These are phyloP conservation scores for Mortierella sp. DNA, from an alignment of 371 early-diverging fungal genomes.

Conservation along the genomic window DNA sequence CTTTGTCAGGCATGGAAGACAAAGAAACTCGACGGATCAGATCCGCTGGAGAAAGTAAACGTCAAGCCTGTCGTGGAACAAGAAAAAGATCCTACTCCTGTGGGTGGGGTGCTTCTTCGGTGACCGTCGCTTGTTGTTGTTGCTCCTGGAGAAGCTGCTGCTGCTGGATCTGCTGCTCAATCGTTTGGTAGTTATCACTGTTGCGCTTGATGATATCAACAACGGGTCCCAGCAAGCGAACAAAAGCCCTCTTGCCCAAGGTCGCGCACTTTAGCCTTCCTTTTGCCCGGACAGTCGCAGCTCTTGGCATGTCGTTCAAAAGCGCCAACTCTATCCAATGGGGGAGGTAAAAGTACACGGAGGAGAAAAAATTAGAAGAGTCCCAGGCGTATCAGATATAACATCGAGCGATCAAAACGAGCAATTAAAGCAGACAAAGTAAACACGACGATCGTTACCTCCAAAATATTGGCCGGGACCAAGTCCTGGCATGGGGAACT, in stretches of 20 bases:
- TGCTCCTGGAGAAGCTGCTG: slow-evolving; percentile 41
- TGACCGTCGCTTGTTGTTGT: slow-evolving; percentile 22
- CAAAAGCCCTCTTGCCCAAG: slow-evolving; percentile 92
- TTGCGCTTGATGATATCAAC: slow-evolving; percentile 94
- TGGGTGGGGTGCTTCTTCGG: slow-evolving; percentile 17
- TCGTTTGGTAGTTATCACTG: slow-evolving; percentile 80
- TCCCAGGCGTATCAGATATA: not conserved
- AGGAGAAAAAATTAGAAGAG: not conserved
- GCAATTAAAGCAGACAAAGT: not conserved
- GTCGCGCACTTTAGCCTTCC: slow-evolving; percentile 94
- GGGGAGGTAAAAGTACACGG: not conserved
- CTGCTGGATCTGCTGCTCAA: slow-evolving; percentile 58
- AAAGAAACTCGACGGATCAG: not conserved
- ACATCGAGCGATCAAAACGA: not conserved
- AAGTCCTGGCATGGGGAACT: slow-evolving; percentile 81
- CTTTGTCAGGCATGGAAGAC: not conserved
- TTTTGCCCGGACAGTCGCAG: slow-evolving; percentile 91
- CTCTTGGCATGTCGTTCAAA: slow-evolving; percentile 91
- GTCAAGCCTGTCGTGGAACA: not conserved
- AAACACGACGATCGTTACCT: slow-evolving; percentile 66
- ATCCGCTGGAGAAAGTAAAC: not conserved
- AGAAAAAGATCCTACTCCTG: slow-evolving; percentile 22
- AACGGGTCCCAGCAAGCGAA: slow-evolving; percentile 93
- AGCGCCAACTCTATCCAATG: slow-evolving; percentile 85
- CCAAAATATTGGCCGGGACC: slow-evolving; percentile 97